Evolutionary conservation across 495 filamentous ascomycete genomes (phyloP).

Genomic region (Penicillium goetzii): DNA sequence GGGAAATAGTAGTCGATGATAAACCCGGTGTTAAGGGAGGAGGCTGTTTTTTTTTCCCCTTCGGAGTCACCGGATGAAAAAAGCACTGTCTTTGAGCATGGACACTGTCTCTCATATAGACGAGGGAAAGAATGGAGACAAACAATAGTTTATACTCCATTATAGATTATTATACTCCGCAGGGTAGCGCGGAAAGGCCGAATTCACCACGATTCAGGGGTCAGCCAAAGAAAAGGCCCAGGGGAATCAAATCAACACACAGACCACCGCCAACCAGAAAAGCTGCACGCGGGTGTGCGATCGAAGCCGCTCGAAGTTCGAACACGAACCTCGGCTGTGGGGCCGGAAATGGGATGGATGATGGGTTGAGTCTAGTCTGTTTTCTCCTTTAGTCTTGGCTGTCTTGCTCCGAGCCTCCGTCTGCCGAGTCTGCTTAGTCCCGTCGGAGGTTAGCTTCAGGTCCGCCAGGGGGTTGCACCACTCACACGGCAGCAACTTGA

Average conservation of each 20-base stretch:
- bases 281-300: constrained; percentile 2
- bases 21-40: background rate
- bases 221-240: background rate
- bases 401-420: no score
- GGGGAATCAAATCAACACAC: background rate
- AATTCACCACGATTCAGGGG: background rate
- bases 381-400: background rate
- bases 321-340: constrained; percentile 1
- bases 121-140: background rate
- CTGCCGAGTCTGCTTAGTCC: constrained; percentile 1
- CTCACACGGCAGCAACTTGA: constrained; percentile 1
- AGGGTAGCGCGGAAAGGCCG: background rate
- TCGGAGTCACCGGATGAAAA: background rate
- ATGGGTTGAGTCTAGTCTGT: background rate
- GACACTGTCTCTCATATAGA: background rate
- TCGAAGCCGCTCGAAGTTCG: background rate
- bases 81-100: background rate
- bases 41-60: background rate
- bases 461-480: background rate
- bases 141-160: background rate
- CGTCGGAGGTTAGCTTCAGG: background rate
- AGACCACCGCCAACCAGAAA: background rate
- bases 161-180: background rate
- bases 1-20: background rate
- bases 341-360: background rate